Percentiles rank a stretch among this genome's conserved stretches.
These are phyloP conservation scores for Xylaria sp. DNA, from an alignment of 2,329 filamentous ascomycete genomes.

Conservation along the genomic window DNA sequence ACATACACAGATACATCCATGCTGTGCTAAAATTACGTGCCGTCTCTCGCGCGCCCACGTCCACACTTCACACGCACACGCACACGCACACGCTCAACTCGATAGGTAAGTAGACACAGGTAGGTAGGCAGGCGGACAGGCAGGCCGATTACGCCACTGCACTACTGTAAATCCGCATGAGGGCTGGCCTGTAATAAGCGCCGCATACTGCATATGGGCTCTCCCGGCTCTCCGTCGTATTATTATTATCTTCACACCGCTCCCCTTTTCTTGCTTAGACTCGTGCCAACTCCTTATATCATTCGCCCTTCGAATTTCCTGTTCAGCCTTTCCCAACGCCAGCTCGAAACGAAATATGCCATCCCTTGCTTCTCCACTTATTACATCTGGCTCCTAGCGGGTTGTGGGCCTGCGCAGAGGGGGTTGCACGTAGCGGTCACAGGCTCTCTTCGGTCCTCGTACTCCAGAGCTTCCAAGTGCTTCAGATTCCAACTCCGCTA, in stretches of 20 bases:
- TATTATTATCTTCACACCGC: constrained; percentile 25
- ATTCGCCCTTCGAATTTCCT: constrained; percentile 12
- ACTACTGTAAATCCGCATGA: constrained; percentile 29
- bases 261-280: constrained; percentile 1
- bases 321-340: constrained; percentile 9
- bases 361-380: constrained; percentile 27
- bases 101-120: constrained; percentile 19
- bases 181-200: constrained; percentile 20
- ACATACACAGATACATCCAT: no score
- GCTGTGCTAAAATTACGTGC: constrained; percentile 7
- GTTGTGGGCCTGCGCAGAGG: neutral
- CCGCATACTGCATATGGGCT: constrained; percentile 19
- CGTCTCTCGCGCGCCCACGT: constrained; percentile 13
- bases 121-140: constrained; percentile 24
- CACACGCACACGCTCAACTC: constrained; percentile 11
- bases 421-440: constrained; percentile 6
- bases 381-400: constrained; percentile 17
- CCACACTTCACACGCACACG: constrained; percentile 16
- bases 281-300: constrained; percentile 16
- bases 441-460: neutral
- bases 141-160: constrained; percentile 30
- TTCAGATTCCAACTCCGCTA: constrained; percentile 17
- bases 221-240: constrained; percentile 21
- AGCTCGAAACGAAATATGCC: constrained; percentile 7
- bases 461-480: constrained; percentile 7